Evolutionary conservation across 1,284 basidiomycete genomes (phyloP).

Genomic region (Rhodofomes roseus): DNA sequence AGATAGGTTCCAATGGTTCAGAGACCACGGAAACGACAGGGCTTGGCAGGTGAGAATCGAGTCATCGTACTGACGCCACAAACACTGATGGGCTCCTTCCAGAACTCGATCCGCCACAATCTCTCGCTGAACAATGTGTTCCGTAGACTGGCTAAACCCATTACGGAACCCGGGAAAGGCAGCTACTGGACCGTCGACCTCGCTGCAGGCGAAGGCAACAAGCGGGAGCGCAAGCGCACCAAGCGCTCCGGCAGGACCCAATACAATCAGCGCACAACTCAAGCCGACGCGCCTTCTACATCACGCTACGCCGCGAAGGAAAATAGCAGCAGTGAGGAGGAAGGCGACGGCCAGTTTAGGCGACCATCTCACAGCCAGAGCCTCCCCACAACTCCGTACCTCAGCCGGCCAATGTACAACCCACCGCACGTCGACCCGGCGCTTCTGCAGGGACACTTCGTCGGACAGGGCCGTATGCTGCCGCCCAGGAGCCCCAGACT

Average conservation of each 20-base stretch:
- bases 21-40: conserved; percentile 38
- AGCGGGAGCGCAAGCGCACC: conserved; percentile 49
- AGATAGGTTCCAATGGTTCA: conserved; percentile 55
- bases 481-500: neutral
- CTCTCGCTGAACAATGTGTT: conserved; percentile 86
- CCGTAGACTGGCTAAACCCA: conserved; percentile 53
- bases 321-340: neutral
- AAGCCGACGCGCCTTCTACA: neutral
- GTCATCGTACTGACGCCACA: neutral
- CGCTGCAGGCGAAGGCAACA: conserved; percentile 56
- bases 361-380: neutral
- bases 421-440: neutral
- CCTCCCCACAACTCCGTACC: neutral
- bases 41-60: conserved; percentile 58
- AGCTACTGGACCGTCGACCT: conserved; percentile 68
- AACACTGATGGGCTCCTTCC: conserved; percentile 7
- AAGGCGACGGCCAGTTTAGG: neutral
- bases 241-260: conserved; percentile 31
- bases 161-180: conserved; percentile 72
- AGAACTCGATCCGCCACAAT: conserved; percentile 90
- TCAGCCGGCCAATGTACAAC: neutral
- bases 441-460: neutral
- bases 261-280: neutral
- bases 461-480: neutral
- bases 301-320: neutral